Base-by-base conservation (phyloP, 495 filamentous ascomycete genomes). In the Penicillium psychrofluorescens region DNA sequence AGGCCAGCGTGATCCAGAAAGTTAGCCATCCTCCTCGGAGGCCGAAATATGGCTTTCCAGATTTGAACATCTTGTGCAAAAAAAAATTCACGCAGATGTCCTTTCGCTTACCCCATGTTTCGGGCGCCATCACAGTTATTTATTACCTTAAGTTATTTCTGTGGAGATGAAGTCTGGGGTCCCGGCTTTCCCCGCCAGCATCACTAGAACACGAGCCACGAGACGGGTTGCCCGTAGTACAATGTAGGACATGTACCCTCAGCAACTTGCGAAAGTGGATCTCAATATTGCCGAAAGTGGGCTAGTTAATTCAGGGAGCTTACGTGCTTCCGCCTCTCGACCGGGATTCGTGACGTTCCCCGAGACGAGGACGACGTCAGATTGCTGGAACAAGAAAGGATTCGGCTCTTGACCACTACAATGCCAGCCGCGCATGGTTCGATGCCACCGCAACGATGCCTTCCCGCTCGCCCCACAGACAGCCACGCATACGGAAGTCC, bases 21-120 rank as follows among this genome's bases (percentile, higher is more conserved):
- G 53, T 56, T 5, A 53, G 39, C 53, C 53, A 56, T 47, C 43
- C 50, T 1, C 45, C 53, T 11, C 41, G 42, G 12, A 56, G 41
- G 36, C 53, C 53, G 36, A 53, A 56, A 37, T 53, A 56, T 27
- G 49, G 53, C 29, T 53, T 42, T 29, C 29, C 29, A 11, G n/a
- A 31, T 16, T 12, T 34, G 32, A 34, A 34, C 32, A 34, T 34
- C 6, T 34, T 34, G 32, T 11, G 32, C 32, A 7, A 8, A 34
- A 34, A 34, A 6, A 34, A 34, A 33, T 3, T 7, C 9, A 34
- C n/a, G 2, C 32, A 8, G n/a, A 34, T 34, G 7, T 34, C n/a
- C 32, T 34, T 7, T 7, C 3, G 0, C 0, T 34, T 8, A 2
- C 6, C n/a, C n/a, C 32, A 3, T 7, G 32, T 11, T 11, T 12